A percentile compares a stretch with the other conserved stretches of the same genome.
Conservation (phyloP, 2,329 filamentous ascomycete genomes). For the Aureobasidium lini region DNA sequence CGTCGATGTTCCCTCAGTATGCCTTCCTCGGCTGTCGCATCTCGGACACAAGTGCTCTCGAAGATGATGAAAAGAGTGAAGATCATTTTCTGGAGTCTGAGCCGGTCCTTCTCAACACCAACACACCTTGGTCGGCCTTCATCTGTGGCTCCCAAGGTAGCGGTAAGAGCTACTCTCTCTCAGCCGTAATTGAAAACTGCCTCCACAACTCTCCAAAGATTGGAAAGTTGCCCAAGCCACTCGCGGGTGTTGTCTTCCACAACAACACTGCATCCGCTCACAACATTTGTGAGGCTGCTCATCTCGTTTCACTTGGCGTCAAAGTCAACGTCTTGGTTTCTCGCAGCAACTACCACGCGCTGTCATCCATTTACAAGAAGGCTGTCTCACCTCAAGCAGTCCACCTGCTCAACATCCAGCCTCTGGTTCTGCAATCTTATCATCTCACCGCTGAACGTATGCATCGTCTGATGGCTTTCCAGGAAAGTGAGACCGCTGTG, state of each 20-base stretch:
- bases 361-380: slow-evolving; percentile 37
- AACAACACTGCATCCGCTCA: slow-evolving; percentile 46
- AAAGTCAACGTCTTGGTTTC: slow-evolving; percentile 47
- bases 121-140: slow-evolving; percentile 51
- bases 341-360: slow-evolving; percentile 37
- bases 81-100: slow-evolving; percentile 15
- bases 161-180: slow-evolving; percentile 55
- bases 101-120: slow-evolving; percentile 44
- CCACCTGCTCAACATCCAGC: slow-evolving; percentile 35
- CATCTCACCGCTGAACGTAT: slow-evolving; percentile 48
- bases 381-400: slow-evolving; percentile 30
- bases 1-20: slow-evolving; percentile 19
- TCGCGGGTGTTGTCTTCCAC: slow-evolving; percentile 54
- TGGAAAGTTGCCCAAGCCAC: slow-evolving; percentile 41
- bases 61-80: slow-evolving; percentile 7
- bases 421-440: slow-evolving; percentile 39
- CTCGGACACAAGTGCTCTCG: background rate
- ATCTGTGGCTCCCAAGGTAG: slow-evolving; percentile 58
- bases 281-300: slow-evolving; percentile 51
- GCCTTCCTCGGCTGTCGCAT: slow-evolving; percentile 22
- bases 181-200: slow-evolving; percentile 54
- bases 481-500: slow-evolving; percentile 30
- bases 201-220: slow-evolving; percentile 38
- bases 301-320: slow-evolving; percentile 42
- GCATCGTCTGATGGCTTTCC: slow-evolving; percentile 49